Conservation (phyloP, 495 filamentous ascomycete genomes). For the Achaetomiella virescens region DNA sequence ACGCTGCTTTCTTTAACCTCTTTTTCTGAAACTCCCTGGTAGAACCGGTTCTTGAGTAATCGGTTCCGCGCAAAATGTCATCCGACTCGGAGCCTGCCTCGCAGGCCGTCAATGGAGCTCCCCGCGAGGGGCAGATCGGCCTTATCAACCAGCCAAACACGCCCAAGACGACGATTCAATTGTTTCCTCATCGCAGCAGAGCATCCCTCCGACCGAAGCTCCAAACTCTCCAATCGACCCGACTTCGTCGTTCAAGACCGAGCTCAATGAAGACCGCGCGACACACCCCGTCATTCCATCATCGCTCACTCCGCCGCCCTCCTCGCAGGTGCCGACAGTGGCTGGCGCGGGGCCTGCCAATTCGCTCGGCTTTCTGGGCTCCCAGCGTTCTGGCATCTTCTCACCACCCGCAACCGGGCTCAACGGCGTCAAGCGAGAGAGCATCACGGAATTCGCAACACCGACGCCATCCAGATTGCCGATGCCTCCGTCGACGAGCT, state of each 20-base stretch:
- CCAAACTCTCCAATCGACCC: constrained; percentile 38
- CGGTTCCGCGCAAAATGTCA: constrained; percentile 12
- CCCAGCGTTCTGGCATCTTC: constrained; percentile 38
- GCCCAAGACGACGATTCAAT: constrained; percentile 31
- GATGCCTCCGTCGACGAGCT: constrained; percentile 54
- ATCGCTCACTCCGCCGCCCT: constrained; percentile 68
- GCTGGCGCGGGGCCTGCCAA: constrained; percentile 25
- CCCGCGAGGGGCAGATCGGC: constrained; percentile 22
- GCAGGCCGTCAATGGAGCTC: constrained; percentile 24
- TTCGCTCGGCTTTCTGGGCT: constrained; percentile 40
- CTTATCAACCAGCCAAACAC: constrained; percentile 34
- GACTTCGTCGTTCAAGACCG: constrained; percentile 32
- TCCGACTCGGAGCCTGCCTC: constrained; percentile 19
- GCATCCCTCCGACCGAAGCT: constrained; percentile 40
- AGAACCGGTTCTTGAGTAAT: not conserved
- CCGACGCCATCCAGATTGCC: constrained; percentile 61
- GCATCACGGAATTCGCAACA: constrained; percentile 46
- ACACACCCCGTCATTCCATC: constrained; percentile 37
- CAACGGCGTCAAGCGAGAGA: constrained; percentile 46
- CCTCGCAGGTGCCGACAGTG: constrained; percentile 54
- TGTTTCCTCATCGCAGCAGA: constrained; percentile 34
- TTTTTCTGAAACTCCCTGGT: not conserved
- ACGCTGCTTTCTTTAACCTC: not conserved
- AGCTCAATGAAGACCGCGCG: constrained; percentile 35
- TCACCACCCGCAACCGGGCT: constrained; percentile 54